Percentiles rank a stretch among this genome's conserved stretches.
Conservation (phyloP, 352 stramenopile genomes). For the Pythium vanterpoolii region DNA sequence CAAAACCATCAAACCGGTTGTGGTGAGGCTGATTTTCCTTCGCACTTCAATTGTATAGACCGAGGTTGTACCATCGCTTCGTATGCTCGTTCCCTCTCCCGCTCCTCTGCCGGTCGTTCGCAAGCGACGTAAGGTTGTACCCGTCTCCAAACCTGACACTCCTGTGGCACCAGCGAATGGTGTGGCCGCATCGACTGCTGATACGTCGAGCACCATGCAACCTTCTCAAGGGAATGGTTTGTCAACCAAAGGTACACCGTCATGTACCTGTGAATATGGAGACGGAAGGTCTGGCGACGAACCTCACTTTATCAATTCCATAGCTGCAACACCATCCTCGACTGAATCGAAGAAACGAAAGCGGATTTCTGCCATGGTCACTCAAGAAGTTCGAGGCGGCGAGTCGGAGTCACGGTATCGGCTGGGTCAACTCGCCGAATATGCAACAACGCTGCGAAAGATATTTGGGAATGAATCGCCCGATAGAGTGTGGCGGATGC, state of each 20-base stretch:
- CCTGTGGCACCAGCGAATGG: neutral
- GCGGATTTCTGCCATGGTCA: neutral
- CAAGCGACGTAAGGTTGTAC: constrained; percentile 3
- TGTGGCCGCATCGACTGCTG: neutral
- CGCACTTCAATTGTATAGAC: neutral
- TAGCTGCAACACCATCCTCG: neutral
- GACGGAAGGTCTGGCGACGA: neutral
- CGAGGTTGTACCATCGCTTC: constrained; percentile 13
- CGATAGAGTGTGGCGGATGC: constrained; percentile 5
- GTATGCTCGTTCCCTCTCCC: neutral
- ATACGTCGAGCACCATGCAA: neutral
- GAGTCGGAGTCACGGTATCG: constrained; percentile 5
- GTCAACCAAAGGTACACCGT: neutral
- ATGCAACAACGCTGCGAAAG: neutral
- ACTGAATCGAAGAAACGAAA: neutral
- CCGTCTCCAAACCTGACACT: neutral
- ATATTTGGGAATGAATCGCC: neutral
- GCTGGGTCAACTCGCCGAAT: neutral
- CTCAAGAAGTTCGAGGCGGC: neutral
- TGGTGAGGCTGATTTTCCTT: neutral
- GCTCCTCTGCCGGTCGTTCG: neutral
- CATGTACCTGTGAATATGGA: neutral
- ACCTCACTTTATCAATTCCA: neutral
- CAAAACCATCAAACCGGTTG: neutral
- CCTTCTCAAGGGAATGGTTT: neutral